A percentile compares a stretch with the other conserved stretches of the same genome.
Evolutionary conservation across 2,329 filamentous ascomycete species (phyloP).

Genomic region (Talaromyces albobiverticillius): DNA sequence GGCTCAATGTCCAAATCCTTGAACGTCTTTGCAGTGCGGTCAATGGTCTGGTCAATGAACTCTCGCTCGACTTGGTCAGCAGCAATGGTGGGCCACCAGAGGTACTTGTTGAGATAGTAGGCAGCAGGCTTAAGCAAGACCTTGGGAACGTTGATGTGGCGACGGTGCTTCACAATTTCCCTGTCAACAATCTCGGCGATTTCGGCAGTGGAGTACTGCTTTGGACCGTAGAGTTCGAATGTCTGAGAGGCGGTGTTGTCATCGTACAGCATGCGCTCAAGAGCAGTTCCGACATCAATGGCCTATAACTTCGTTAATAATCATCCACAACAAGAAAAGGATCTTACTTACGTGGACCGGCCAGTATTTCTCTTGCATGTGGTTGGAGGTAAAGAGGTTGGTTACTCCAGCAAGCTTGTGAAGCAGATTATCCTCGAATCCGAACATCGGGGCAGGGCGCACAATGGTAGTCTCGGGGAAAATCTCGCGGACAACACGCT

Average conservation of each 20-base stretch:
- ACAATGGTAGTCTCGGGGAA: constrained; percentile 98
- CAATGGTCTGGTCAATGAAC: constrained; percentile 89
- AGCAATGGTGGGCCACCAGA: constrained; percentile 87
- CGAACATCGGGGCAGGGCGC: constrained; percentile 87
- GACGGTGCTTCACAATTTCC: constrained; percentile 85
- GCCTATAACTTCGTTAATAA: constrained; percentile 50
- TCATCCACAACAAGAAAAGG: not conserved
- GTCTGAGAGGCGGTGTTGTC: constrained; percentile 88
- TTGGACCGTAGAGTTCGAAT: constrained; percentile 91
- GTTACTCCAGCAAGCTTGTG: constrained; percentile 76
- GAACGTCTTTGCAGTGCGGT: constrained; percentile 90
- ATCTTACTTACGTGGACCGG: constrained; percentile 75
- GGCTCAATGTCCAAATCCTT: constrained; percentile 89
- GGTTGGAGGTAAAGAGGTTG: constrained; percentile 85
- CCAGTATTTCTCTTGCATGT: constrained; percentile 86
- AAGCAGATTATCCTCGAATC: constrained; percentile 89
- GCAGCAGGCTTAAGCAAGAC: constrained; percentile 71
- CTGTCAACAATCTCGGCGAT: constrained; percentile 84
- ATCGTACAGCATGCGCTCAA: constrained; percentile 87
- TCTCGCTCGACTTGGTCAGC: constrained; percentile 87
- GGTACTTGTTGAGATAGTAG: constrained; percentile 69
- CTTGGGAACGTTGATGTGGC: constrained; percentile 90
- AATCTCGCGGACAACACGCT: constrained; percentile 79
- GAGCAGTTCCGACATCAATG: constrained; percentile 83
- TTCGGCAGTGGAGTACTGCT: constrained; percentile 84